Conservation (phyloP, 1,139 yeast genomes). For the Saccharomyces uvarum region DNA sequence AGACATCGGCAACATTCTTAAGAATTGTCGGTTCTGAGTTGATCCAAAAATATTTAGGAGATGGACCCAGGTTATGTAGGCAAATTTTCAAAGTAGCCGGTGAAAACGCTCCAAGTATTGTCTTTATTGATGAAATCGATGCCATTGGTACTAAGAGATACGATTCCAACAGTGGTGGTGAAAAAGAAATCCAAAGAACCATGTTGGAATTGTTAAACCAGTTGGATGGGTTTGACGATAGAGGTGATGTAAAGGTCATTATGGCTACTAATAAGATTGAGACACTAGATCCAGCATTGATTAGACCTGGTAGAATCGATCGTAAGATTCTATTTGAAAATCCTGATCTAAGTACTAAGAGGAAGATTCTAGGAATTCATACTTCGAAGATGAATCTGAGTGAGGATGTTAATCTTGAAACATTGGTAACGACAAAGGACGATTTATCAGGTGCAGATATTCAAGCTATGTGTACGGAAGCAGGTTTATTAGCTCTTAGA, state of each 20-base stretch:
- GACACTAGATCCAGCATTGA: constrained; percentile 91
- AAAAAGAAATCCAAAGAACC: constrained; percentile 95
- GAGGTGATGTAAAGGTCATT: constrained; percentile 96
- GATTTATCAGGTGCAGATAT: constrained; percentile 97
- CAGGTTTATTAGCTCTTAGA: constrained; percentile 90
- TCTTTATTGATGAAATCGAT: constrained; percentile 96
- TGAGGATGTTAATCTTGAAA: constrained; percentile 82
- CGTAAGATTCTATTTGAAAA: constrained; percentile 93
- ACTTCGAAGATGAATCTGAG: constrained; percentile 91
- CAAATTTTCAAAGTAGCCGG: constrained; percentile 96
- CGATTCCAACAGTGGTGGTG: constrained; percentile 95
- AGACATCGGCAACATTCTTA: constrained; percentile 90
- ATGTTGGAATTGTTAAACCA: constrained; percentile 96
- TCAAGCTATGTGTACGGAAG: constrained; percentile 96
- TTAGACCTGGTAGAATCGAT: constrained; percentile 98
- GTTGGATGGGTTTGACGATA: constrained; percentile 95
- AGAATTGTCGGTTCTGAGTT: constrained; percentile 96
- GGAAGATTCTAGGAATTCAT: constrained; percentile 87
- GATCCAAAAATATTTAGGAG: constrained; percentile 95
- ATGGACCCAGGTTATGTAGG: constrained; percentile 91
- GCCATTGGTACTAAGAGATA: constrained; percentile 97
- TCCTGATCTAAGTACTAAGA: constrained; percentile 88
- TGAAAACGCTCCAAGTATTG: constrained; percentile 95
- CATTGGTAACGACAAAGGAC: constrained; percentile 83
- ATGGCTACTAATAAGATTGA: constrained; percentile 99